These are phyloP conservation scores for Sechiopsis laciniata DNA, from an alignment of 306 rosid genomes.

Conservation along the genomic window DNA sequence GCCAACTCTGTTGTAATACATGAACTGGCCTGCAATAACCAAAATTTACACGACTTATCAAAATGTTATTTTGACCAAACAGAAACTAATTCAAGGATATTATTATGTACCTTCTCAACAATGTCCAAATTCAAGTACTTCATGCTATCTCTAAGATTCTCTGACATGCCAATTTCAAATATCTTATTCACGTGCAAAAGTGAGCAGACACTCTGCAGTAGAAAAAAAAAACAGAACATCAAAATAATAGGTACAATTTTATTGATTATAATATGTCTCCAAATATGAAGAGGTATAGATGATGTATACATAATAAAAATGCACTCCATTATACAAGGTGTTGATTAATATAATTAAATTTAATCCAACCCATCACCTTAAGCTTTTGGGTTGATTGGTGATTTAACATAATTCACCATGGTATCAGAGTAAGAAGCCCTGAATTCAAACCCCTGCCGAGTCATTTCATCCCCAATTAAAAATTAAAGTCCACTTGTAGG, in stretches of 20 bases:
- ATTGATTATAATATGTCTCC: neutral
- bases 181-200: constrained; percentile 85
- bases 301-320: neutral
- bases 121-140: constrained; percentile 63
- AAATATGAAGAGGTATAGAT: neutral
- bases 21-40: constrained; percentile 57
- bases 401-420: too few species aligned
- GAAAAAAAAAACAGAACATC: constrained; percentile 14
- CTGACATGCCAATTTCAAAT: constrained; percentile 94
- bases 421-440: too few species aligned
- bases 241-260: neutral
- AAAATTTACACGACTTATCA: constrained; percentile 8
- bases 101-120: constrained; percentile 54
- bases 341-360: too few species aligned
- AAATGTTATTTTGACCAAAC: constrained; percentile 25
- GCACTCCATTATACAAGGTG: neutral
- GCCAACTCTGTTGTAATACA: constrained; percentile 84
- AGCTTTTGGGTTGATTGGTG: too few species aligned
- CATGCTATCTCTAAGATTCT: constrained; percentile 64
- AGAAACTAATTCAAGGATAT: constrained; percentile 24
- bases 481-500: too few species aligned
- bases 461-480: too few species aligned
- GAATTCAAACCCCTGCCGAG: too few species aligned
- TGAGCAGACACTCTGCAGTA: constrained; percentile 63
- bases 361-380: too few species aligned